A percentile compares a stretch with the other conserved stretches of the same genome.
Conservation (phyloP, 495 filamentous ascomycete genomes). For the Glonium stellatum region DNA sequence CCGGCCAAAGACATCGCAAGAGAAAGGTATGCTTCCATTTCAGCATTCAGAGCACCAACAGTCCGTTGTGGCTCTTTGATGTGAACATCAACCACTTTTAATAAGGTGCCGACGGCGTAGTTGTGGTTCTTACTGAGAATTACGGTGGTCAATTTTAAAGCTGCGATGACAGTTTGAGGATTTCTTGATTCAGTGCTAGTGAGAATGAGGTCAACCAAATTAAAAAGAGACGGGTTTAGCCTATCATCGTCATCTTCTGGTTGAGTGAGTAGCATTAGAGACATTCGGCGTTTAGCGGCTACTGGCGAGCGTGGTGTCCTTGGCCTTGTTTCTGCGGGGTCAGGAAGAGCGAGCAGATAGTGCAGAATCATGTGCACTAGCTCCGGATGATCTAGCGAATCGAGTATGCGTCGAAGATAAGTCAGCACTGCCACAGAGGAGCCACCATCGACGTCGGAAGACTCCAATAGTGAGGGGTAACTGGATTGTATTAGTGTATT, state of each 20-base stretch:
- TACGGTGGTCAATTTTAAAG: conserved; percentile 73
- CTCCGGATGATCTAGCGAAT: conserved; percentile 83
- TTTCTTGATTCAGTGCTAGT: conserved; percentile 78
- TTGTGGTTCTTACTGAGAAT: conserved; percentile 81
- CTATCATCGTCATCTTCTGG: conserved; percentile 60
- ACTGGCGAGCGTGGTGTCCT: conserved; percentile 49
- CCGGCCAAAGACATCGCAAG: conserved; percentile 66
- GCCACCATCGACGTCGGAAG: conserved; percentile 91
- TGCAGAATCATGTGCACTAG: conserved; percentile 89
- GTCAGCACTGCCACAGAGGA: conserved; percentile 94
- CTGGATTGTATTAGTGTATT: conserved; percentile 39
- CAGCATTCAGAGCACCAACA: conserved; percentile 70
- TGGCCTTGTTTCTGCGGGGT: conserved; percentile 29
- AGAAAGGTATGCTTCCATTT: conserved; percentile 65
- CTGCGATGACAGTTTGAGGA: conserved; percentile 80
- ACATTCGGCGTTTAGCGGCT: conserved; percentile 68
- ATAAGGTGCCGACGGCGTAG: conserved; percentile 70
- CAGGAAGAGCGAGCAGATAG: conserved; percentile 75
- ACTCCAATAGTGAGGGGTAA: conserved; percentile 92
- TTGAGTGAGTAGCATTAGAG: conserved; percentile 75
- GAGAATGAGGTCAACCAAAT: conserved; percentile 82
- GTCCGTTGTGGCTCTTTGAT: conserved; percentile 52
- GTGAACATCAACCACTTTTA: conserved; percentile 52
- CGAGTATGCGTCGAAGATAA: conserved; percentile 83
- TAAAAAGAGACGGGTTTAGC: conserved; percentile 82